These are phyloP conservation scores for Tricholoma hemisulphureum DNA, from an alignment of 768 basidiomycete genomes.

Conservation along the genomic window DNA sequence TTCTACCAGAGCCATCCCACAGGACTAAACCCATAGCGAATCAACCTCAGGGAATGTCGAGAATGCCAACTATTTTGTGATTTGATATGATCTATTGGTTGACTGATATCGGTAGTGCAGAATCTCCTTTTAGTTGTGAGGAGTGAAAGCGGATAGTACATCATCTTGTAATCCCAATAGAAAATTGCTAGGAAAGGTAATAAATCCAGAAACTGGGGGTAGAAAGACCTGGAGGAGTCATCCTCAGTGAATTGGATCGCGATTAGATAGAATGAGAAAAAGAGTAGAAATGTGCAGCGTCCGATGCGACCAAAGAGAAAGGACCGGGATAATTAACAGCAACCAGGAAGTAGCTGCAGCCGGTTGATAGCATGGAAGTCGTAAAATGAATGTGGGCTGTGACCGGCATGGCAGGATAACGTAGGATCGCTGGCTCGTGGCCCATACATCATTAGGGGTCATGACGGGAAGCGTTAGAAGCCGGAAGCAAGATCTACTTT, in stretches of 20 bases:
- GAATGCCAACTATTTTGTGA: background rate
- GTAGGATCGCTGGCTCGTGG: background rate
- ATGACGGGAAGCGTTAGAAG: conserved; percentile 15
- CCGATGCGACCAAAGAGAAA: background rate
- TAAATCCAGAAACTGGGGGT: background rate
- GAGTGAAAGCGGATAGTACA: background rate
- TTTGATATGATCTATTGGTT: background rate
- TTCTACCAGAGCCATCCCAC: too few species aligned
- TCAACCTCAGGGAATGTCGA: background rate
- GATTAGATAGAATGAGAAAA: background rate
- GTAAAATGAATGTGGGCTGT: background rate
- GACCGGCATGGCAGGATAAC: background rate
- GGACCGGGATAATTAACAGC: background rate
- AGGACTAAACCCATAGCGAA: background rate
- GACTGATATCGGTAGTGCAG: background rate
- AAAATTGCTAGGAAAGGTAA: background rate
- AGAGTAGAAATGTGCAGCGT: background rate
- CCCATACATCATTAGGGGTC: conserved; percentile 8
- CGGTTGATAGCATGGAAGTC: background rate
- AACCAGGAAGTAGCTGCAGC: too few species aligned
- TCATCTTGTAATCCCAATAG: background rate
- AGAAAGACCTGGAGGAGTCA: background rate
- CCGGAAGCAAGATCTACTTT: conserved; percentile 26
- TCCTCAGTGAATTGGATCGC: background rate
- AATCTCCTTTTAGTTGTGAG: background rate